Evolutionary conservation across 1,139 yeast species (phyloP).

Genomic region (Candida neerlandica): DNA sequence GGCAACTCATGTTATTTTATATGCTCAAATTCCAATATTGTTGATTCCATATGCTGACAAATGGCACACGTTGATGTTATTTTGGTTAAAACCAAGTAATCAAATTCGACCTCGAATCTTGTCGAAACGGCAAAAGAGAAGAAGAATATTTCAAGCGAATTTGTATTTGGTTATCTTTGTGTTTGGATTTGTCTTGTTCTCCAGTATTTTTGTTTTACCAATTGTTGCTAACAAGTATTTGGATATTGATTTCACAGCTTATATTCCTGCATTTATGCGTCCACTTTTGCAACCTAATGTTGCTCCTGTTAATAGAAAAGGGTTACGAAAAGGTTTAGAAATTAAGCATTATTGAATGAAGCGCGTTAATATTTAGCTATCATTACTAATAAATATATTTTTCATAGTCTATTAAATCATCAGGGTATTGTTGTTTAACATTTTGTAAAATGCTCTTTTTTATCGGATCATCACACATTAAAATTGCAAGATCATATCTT

Average conservation of each 20-base stretch:
- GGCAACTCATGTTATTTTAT: conserved; percentile 53
- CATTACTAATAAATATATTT: conserved; percentile 9
- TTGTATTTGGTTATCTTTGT: conserved; percentile 44
- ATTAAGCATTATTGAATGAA: conserved; percentile 13
- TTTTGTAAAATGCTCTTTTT: conserved; percentile 16
- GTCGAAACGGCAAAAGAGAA: conserved; percentile 35
- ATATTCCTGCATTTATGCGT: conserved; percentile 36
- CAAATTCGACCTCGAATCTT: conserved; percentile 46
- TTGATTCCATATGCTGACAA: conserved; percentile 62
- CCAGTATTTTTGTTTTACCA: conserved; percentile 46
- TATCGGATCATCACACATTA: conserved; percentile 12
- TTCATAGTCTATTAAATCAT: conserved; percentile 7
- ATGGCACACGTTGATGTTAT: conserved; percentile 77
- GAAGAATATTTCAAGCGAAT: conserved; percentile 31
- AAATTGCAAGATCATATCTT: conserved; percentile 27
- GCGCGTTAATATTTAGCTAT: conserved; percentile 3
- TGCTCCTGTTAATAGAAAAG: conserved; percentile 31
- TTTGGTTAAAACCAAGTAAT: conserved; percentile 75
- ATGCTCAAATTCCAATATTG: conserved; percentile 54
- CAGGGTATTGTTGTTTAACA: conserved; percentile 12
- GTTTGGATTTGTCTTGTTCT: conserved; percentile 36
- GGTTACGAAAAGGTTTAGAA: conserved; percentile 31
- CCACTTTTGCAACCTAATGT: conserved; percentile 47
- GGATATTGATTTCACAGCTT: conserved; percentile 38
- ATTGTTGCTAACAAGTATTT: conserved; percentile 30